Conservation (phyloP, 371 early-diverging fungal species). For the Haplosporangium sp. region DNA sequence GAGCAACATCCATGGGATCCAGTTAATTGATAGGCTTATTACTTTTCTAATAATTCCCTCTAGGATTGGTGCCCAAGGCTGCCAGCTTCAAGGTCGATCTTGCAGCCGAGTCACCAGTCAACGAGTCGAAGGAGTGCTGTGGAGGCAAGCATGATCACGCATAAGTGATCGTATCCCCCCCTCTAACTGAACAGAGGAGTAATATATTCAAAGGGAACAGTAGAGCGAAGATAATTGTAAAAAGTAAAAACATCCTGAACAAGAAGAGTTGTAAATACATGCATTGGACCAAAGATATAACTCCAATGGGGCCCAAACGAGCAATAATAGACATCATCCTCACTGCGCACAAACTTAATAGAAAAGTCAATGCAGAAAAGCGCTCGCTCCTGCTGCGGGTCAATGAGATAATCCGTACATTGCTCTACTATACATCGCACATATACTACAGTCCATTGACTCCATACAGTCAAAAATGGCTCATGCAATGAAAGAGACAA, state of each 20-base stretch:
- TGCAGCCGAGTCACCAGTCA: slow-evolving; percentile 31
- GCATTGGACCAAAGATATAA: not conserved
- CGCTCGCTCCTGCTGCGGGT: too few relatives aligned
- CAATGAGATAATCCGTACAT: too few relatives aligned
- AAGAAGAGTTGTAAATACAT: not conserved
- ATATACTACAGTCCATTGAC: too few relatives aligned
- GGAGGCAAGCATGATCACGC: slow-evolving; percentile 45
- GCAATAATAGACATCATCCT: too few relatives aligned
- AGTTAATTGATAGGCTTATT: not conserved
- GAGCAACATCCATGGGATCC: not conserved
- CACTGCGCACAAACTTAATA: too few relatives aligned
- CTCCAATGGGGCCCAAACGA: too few relatives aligned
- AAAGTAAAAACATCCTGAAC: not conserved
- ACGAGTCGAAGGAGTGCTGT: slow-evolving; percentile 44
- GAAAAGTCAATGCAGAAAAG: too few relatives aligned
- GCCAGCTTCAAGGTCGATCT: slow-evolving; percentile 66
- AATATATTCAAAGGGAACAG: not conserved
- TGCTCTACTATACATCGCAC: too few relatives aligned
- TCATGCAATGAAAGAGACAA: too few relatives aligned
- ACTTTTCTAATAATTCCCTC: not conserved
- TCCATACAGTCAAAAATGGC: too few relatives aligned
- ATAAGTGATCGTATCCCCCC: slow-evolving; percentile 6
- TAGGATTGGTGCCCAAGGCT: slow-evolving; percentile 76
- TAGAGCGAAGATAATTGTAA: not conserved
- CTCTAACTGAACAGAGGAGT: not conserved